phyloP scores from a whole-genome alignment of 805 yeast species.

The Groenewaldozyma salmanticensis region DNA sequence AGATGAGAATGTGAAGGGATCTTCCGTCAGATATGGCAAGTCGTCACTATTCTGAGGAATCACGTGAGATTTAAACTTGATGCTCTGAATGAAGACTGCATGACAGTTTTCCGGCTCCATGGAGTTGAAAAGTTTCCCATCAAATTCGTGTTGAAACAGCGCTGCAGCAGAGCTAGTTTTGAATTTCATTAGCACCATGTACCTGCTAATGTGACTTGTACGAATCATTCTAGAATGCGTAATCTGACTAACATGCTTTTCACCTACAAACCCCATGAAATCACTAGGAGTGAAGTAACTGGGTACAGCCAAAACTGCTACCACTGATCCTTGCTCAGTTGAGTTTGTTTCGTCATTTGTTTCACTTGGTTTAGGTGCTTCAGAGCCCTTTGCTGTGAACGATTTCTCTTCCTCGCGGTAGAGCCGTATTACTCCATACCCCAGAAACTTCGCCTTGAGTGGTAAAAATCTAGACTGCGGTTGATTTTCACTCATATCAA shows the following conservation, averaged over 20 bases:
- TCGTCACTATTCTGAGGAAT: constrained; percentile 22
- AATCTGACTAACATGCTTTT: constrained; percentile 40
- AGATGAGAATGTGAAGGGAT: constrained; percentile 49
- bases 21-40: constrained; percentile 61
- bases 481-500: constrained; percentile 12
- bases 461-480: constrained; percentile 19
- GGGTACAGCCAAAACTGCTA: constrained; percentile 79
- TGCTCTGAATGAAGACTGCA: constrained; percentile 57
- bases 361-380: background rate
- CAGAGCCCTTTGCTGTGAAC: constrained; percentile 28
- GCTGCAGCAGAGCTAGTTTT: constrained; percentile 44
- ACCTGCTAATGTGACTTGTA: constrained; percentile 56
- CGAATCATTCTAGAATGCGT: constrained; percentile 67
- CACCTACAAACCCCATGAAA: constrained; percentile 70
- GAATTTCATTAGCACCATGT: constrained; percentile 72
- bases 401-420: constrained; percentile 49
- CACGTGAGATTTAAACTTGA: constrained; percentile 34
- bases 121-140: constrained; percentile 70
- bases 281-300: constrained; percentile 81
- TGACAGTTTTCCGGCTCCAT: constrained; percentile 87
- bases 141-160: constrained; percentile 53
- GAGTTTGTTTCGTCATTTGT: constrained; percentile 26
- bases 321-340: constrained; percentile 47
- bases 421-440: constrained; percentile 64
- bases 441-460: constrained; percentile 53